Conservation (phyloP, 192 early-diverging fungal species). For the Phlyctochytrium planicorne region DNA sequence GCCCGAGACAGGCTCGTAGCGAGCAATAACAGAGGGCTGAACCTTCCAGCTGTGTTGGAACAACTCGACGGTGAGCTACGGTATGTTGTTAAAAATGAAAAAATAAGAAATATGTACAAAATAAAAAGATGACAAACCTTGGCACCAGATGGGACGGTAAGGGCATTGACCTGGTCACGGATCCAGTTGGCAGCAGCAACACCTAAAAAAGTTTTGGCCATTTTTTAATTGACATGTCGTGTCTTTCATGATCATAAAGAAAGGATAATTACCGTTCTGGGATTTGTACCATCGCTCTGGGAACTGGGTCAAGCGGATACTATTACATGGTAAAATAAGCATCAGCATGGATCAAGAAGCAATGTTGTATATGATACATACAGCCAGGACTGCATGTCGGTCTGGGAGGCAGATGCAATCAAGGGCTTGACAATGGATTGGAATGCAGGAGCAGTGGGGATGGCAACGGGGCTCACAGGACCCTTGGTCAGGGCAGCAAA, state of each 20-base stretch:
- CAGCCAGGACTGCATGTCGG: neutral
- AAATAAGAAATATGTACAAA: neutral
- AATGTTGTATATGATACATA: neutral
- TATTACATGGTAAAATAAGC: no score
- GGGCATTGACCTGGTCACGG: slow-evolving; percentile 5
- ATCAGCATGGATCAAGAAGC: neutral
- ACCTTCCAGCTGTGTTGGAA: slow-evolving; percentile 17
- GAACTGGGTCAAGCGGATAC: no score
- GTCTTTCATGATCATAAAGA: no score
- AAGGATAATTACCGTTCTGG: slow-evolving; percentile 26
- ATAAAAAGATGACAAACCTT: no score
- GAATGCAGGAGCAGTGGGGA: neutral
- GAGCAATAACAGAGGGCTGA: slow-evolving; percentile 30
- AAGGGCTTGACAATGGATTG: neutral
- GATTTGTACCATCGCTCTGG: slow-evolving; percentile 27
- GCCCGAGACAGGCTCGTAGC: slow-evolving; percentile 12
- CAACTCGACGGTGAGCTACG: slow-evolving; percentile 18
- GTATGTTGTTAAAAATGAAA: no score
- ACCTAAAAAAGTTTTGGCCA: no score
- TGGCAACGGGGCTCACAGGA: neutral
- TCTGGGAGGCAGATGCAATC: neutral
- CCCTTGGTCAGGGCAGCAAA: neutral
- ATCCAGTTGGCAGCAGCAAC: slow-evolving; percentile 27
- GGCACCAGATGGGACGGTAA: slow-evolving; percentile 1
- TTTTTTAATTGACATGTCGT: no score